phyloP scores from a whole-genome alignment of 495 filamentous ascomycete genomes.

The Aspergillus ostianus region DNA sequence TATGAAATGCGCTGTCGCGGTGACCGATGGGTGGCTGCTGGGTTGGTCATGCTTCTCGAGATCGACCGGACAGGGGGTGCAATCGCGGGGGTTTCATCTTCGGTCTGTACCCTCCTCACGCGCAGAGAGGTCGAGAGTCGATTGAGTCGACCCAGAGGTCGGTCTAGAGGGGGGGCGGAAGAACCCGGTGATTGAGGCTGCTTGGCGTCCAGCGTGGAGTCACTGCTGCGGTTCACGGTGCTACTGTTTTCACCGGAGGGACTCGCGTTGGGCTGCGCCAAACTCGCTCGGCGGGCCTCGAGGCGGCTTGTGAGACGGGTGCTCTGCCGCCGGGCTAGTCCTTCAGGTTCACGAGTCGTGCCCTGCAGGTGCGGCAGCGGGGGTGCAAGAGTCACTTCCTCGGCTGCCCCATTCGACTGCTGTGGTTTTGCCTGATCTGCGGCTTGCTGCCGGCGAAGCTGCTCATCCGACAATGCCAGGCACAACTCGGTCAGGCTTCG shows the following conservation, averaged over 20 bases:
- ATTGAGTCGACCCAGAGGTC: slow-evolving; percentile 36
- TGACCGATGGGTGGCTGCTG: slow-evolving; percentile 30
- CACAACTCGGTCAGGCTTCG: slow-evolving; percentile 90
- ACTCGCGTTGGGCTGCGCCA: slow-evolving; percentile 45
- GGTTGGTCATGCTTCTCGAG: slow-evolving; percentile 39
- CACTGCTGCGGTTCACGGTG: slow-evolving; percentile 6
- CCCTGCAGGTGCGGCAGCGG: slow-evolving; percentile 35
- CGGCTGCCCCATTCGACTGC: slow-evolving; percentile 27
- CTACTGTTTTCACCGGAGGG: slow-evolving; percentile 9
- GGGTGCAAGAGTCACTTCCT: slow-evolving; percentile 33
- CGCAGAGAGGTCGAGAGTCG: slow-evolving; percentile 41
- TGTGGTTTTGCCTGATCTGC: slow-evolving; percentile 26
- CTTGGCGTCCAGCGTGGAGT: slow-evolving; percentile 24
- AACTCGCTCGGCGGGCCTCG: slow-evolving; percentile 67
- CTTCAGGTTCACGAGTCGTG: slow-evolving; percentile 45
- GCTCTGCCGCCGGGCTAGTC: slow-evolving; percentile 36
- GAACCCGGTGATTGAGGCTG: slow-evolving; percentile 28
- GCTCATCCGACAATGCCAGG: slow-evolving; percentile 68
- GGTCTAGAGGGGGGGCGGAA: slow-evolving; percentile 31
- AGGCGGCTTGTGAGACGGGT: slow-evolving; percentile 67
- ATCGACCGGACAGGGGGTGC: slow-evolving; percentile 30
- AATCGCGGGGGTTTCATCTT: slow-evolving; percentile 32
- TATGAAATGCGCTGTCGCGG: slow-evolving; percentile 41
- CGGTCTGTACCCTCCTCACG: slow-evolving; percentile 30
- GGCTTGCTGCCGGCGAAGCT: slow-evolving; percentile 29